Base-by-base conservation (phyloP, 2,329 filamentous ascomycete species). In the Penicillium sp. region DNA sequence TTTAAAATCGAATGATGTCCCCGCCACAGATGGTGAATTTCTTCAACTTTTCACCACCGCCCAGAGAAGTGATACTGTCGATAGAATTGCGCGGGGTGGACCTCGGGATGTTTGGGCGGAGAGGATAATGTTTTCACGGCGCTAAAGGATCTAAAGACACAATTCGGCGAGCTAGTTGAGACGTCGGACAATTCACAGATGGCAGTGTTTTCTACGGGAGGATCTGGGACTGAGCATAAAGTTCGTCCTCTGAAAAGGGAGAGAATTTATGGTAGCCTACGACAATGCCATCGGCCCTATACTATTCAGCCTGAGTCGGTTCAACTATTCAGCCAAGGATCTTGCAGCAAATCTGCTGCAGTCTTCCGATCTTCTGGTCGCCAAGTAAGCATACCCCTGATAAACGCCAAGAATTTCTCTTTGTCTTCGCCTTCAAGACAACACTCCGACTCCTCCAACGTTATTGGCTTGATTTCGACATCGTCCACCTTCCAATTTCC, bases 361-460 rank as follows among this genome's bases (percentile, higher is more conserved):
- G 49, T 50, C 29, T 55, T 59, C 24, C 56, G 43, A 43, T 59
- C 51, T 50, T 61, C 58, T 22, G 53, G 58, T 32, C 51, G 40
- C 58, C 54, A 61, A 24, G 52, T 48, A 40, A 61, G 38, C 54
- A 59, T 59, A 4, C 47, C 32, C 27, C n/a, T 44, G 21, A 59
- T 52, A 46, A 61, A 61, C 21, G 32, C n/a, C 27, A 61, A 18
- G 31, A 59, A 61, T 40, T 52, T 31, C 6, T 46, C 46, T 22
- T 59, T 58, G n/a, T 61, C 48, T 49, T n/a, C n/a, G 29, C 57
- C 46, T 11, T 43, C 31, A 14, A 49, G 47, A 11, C 31, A 47
- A 4, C 18, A n/a, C 34, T 55, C 54, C 9, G 27, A 47, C 1
- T 22, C 29, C 18, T 52, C 49, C 10, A 58, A 38, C 4, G 42